Evolutionary conservation across 2,329 filamentous ascomycete genomes (phyloP), one percentile per base, ranked within the genome.

Genomic region (Pseudopithomyces maydicus): DNA sequence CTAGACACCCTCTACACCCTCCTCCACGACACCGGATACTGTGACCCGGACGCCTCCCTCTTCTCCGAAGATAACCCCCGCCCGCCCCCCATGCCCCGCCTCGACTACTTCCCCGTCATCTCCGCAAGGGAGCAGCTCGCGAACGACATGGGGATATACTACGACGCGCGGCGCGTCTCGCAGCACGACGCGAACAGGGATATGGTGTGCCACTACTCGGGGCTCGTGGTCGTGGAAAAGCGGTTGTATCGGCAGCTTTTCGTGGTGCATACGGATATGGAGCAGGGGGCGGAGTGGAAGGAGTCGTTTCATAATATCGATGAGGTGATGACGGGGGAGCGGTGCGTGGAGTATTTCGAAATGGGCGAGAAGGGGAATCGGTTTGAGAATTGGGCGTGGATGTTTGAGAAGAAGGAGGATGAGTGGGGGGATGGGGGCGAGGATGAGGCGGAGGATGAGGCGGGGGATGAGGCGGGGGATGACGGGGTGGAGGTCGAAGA

Each of bases 61-160:
- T 29, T 5, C 26, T 29, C 26, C 26, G 5, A 4, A 4, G 26
- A 29, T 5, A 46, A 54, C 17, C n/a, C n/a, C n/a, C 41, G 33
- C 33, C 54, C 60, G 2, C 39, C 59, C n/a, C 63, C 54, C 19
- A 29, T 45, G n/a, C 58, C 38, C 12, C 42, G 43, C 33, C 7
- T 51, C 55, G 72, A 74, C 43, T 69, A 69, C 26, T 70, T 61
- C 50, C 68, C 72, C 0, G 68, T 75, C 17, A 63, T 75, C 19
- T 74, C 71, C 0, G 64, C 68, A 48, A 67, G 65, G 6, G 60
- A 61, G 22, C 14, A 26, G 8, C 35, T 50, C 20, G 47, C 47
- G 10, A 29, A 55, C 2, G 44, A 67, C 11, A 65, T 66, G n/a
- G 55, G 58, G 11, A 49, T 66, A n/a, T 75, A 72, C 52, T 72